Percentiles rank a stretch among this genome's conserved stretches.
These are phyloP conservation scores for Durotheca rogersii DNA, from an alignment of 495 filamentous ascomycete genomes.

Conservation along the genomic window DNA sequence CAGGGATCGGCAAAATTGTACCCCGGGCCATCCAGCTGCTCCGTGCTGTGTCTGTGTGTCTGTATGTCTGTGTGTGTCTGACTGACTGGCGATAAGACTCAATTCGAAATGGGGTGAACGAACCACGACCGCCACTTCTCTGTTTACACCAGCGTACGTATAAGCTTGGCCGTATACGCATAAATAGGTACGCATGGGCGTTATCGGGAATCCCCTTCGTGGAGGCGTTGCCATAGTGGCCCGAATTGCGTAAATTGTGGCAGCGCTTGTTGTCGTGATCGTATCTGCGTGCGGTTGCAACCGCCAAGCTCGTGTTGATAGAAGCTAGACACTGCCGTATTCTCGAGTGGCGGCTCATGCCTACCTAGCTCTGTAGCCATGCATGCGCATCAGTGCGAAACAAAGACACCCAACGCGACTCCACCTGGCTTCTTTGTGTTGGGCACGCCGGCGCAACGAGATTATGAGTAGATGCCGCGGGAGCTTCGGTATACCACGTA, in stretches of 20 bases:
- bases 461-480: conserved; percentile 7
- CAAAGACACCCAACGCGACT: conserved; percentile 5
- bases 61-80: too few relatives aligned
- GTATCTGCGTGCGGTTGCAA: conserved; percentile 14
- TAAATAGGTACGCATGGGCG: conserved; percentile 8
- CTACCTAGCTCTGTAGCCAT: conserved; percentile 1
- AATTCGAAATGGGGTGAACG: too few relatives aligned
- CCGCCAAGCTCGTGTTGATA: conserved; percentile 26
- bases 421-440: conserved; percentile 16
- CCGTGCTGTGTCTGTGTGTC: conserved; percentile 28
- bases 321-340: conserved; percentile 6
- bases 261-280: conserved; percentile 10
- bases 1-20: conserved; percentile 24
- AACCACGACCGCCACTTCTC: too few relatives aligned
- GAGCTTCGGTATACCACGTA: too few relatives aligned
- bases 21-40: conserved; percentile 17
- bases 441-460: neutral
- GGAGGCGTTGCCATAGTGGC: neutral
- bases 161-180: too few relatives aligned
- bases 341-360: conserved; percentile 2
- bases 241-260: conserved; percentile 17
- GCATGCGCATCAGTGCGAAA: neutral
- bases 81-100: too few relatives aligned
- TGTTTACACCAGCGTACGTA: too few relatives aligned
- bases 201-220: conserved; percentile 6